phyloP scores from a whole-genome alignment of 2,329 filamentous ascomycete genomes.

The Cryphonectria parasitica region DNA sequence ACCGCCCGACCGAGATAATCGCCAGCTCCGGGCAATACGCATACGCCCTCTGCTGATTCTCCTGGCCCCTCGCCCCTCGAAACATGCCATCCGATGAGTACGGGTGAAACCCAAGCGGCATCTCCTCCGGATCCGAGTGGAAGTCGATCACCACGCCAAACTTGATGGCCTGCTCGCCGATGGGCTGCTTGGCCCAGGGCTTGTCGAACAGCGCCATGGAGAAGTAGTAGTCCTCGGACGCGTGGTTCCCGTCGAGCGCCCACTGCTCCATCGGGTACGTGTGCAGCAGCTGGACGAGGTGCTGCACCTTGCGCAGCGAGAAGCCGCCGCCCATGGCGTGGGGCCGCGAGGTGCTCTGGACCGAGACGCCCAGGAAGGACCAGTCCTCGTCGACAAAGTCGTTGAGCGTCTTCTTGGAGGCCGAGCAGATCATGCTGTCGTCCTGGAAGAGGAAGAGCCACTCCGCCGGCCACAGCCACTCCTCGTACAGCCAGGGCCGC shows the following conservation, averaged over 20 bases:
- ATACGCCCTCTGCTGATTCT: conserved; percentile 16
- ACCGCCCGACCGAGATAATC: conserved; percentile 10
- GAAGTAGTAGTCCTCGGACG: conserved; percentile 57
- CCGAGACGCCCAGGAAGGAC: conserved; percentile 31
- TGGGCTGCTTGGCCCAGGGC: conserved; percentile 50
- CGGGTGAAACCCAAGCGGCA: conserved; percentile 22
- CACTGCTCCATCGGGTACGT: conserved; percentile 45
- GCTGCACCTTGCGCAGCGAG: conserved; percentile 55
- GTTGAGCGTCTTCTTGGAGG: conserved; percentile 50
- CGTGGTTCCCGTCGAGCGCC: conserved; percentile 29
- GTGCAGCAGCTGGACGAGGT: conserved; percentile 54
- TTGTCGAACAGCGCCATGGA: conserved; percentile 57
- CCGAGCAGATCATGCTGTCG: conserved; percentile 60
- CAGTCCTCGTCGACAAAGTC: conserved; percentile 57
- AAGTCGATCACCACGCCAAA: conserved; percentile 9
- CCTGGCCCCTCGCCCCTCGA: conserved; percentile 10
- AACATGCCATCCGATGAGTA: conserved; percentile 19
- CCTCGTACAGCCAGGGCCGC: conserved; percentile 55
- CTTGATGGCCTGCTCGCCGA: conserved; percentile 12
- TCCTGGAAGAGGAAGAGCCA: conserved; percentile 59
- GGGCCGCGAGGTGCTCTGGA: background rate
- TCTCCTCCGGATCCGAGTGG: conserved; percentile 1
- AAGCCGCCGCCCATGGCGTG: conserved; percentile 51
- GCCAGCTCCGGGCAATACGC: conserved; percentile 14
- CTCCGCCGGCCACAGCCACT: conserved; percentile 52